A percentile compares a stretch with the other conserved stretches of the same genome.
Evolutionary conservation across 139 green algal species (phyloP).

Genomic region (Ettlia oleoabundans): DNA sequence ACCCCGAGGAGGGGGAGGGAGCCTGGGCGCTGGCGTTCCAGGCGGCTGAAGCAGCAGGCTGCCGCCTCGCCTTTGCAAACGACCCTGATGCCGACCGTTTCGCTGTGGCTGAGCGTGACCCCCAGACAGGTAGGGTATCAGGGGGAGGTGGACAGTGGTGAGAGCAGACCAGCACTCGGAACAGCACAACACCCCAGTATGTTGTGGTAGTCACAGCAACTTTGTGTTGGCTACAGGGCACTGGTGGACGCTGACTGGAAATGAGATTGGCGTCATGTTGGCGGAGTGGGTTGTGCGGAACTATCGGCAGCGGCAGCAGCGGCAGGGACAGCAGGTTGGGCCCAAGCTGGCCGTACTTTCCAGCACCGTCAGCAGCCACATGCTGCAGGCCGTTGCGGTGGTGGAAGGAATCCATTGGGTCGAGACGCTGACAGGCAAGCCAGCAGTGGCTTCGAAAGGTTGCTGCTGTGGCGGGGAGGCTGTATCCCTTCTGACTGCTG

Average conservation of each 20-base stretch:
- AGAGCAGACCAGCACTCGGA: too few species aligned
- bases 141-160: not conserved
- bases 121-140: not conserved
- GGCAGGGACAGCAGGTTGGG: not conserved
- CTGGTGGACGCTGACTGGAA: conserved; percentile 70
- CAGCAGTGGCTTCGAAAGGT: too few species aligned
- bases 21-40: conserved; percentile 69
- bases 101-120: conserved; percentile 56
- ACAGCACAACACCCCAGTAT: too few species aligned
- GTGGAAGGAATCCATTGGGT: conserved; percentile 14
- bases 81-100: conserved; percentile 82
- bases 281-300: conserved; percentile 78
- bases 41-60: conserved; percentile 46
- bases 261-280: conserved; percentile 79
- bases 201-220: too few species aligned
- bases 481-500: too few species aligned
- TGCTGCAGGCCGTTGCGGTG: conserved; percentile 66
- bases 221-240: conserved; percentile 17
- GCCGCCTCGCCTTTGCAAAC: conserved; percentile 71
- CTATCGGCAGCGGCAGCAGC: conserved; percentile 44
- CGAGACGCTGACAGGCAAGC: conserved; percentile 47
- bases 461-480: too few species aligned
- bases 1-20: conserved; percentile 81
- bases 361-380: conserved; percentile 65
- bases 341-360: conserved; percentile 63